Conservation (phyloP, 1,284 basidiomycete species). For the Chondrostereum purpureum region DNA sequence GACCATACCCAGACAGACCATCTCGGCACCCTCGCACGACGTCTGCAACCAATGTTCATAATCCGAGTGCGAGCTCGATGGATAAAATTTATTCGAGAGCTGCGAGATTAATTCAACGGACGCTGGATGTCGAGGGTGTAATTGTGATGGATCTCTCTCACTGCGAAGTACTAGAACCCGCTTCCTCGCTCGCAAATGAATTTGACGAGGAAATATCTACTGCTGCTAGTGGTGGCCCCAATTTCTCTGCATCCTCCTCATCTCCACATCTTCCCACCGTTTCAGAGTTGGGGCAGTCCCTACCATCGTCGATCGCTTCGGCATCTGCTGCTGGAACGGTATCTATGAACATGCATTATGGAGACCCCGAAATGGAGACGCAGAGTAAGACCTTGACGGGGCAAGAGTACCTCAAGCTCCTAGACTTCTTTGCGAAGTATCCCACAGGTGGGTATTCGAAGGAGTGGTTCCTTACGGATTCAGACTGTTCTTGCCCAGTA, state of each 20-base stretch:
- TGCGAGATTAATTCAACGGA: conserved; percentile 81
- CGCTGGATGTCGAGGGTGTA: conserved; percentile 88
- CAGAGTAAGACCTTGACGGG: conserved; percentile 47
- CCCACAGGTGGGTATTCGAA: conserved; percentile 86
- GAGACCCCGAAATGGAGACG: conserved; percentile 33
- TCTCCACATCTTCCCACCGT: neutral
- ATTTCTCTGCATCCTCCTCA: neutral
- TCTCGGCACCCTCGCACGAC: neutral
- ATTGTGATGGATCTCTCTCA: conserved; percentile 90
- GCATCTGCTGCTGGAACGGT: conserved; percentile 41
- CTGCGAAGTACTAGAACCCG: conserved; percentile 80
- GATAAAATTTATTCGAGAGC: conserved; percentile 84
- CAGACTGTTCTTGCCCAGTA: conserved; percentile 70
- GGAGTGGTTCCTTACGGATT: conserved; percentile 75
- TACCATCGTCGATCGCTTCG: neutral
- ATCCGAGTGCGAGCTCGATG: conserved; percentile 59
- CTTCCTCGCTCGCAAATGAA: conserved; percentile 22
- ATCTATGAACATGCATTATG: conserved; percentile 53
- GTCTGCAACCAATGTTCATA: conserved; percentile 18
- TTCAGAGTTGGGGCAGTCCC: neutral
- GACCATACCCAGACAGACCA: neutral
- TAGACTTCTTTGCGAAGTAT: conserved; percentile 69
- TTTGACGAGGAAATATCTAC: neutral
- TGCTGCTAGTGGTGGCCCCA: neutral
- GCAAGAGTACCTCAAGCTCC: conserved; percentile 69